These are phyloP conservation scores for Beauveria scarabaeidicola DNA, from an alignment of 2,329 filamentous ascomycete genomes.

Conservation along the genomic window DNA sequence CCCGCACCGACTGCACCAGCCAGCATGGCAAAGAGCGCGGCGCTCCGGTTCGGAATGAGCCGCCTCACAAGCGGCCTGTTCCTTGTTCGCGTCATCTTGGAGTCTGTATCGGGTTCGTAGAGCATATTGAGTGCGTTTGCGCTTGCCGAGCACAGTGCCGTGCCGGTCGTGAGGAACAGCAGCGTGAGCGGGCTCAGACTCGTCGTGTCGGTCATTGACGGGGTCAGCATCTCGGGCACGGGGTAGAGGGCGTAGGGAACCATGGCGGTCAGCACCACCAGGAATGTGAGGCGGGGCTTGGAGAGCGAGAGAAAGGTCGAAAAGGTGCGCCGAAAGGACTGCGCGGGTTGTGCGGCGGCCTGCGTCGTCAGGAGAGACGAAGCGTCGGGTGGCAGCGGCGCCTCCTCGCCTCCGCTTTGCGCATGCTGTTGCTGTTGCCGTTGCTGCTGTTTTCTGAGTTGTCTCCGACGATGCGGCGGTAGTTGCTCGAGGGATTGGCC, in stretches of 20 bases:
- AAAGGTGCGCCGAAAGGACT: constrained; percentile 55
- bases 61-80: constrained; percentile 82
- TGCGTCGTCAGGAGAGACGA: constrained; percentile 47
- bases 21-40: constrained; percentile 68
- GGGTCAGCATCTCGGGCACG: constrained; percentile 73
- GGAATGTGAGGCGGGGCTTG: constrained; percentile 88
- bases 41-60: constrained; percentile 62
- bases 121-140: constrained; percentile 98
- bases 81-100: constrained; percentile 85
- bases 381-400: constrained; percentile 37
- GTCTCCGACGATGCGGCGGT: constrained; percentile 28
- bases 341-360: constrained; percentile 40
- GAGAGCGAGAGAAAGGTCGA: constrained; percentile 82
- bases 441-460: constrained; percentile 21
- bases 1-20: constrained; percentile 62
- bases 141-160: constrained; percentile 77
- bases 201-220: constrained; percentile 57
- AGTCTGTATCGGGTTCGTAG: constrained; percentile 83
- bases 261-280: constrained; percentile 86
- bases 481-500: constrained; percentile 18
- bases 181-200: constrained; percentile 86
- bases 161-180: constrained; percentile 83
- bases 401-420: constrained; percentile 14
- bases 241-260: constrained; percentile 90
- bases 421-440: constrained; percentile 13